A percentile compares a stretch with the other conserved stretches of the same genome.
Evolutionary conservation across 495 filamentous ascomycete genomes (phyloP).

Genomic region (Parmelia sp.): DNA sequence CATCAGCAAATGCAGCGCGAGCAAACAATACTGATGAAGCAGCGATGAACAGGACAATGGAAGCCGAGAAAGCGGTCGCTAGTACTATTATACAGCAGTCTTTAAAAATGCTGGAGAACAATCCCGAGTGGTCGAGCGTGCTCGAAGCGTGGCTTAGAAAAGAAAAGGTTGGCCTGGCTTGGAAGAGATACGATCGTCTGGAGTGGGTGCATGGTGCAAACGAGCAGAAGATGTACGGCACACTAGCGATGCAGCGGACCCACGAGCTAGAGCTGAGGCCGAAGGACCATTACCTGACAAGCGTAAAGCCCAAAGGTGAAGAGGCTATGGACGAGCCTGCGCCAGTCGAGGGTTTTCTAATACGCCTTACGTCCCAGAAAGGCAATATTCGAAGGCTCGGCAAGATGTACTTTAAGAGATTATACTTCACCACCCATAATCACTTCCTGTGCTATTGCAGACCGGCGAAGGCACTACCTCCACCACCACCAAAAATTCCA

Average conservation of each 20-base stretch:
- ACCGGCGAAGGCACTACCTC: constrained; percentile 59
- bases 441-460: constrained; percentile 61
- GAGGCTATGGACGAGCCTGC: constrained; percentile 58
- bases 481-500: constrained; percentile 55
- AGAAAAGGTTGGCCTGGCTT: constrained; percentile 64
- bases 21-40: constrained; percentile 34
- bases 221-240: constrained; percentile 69
- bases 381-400: constrained; percentile 55
- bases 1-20: constrained; percentile 33
- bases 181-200: constrained; percentile 69
- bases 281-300: constrained; percentile 63
- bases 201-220: constrained; percentile 69
- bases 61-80: constrained; percentile 50
- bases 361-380: constrained; percentile 61
- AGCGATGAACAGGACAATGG: constrained; percentile 41
- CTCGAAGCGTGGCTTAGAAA: constrained; percentile 53
- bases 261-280: constrained; percentile 71
- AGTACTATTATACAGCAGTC: constrained; percentile 51
- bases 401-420: constrained; percentile 61
- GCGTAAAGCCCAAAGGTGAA: constrained; percentile 54
- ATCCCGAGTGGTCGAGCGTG: constrained; percentile 58
- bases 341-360: constrained; percentile 66
- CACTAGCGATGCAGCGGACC: constrained; percentile 64
- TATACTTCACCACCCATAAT: constrained; percentile 67
- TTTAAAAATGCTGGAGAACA: constrained; percentile 52